These are phyloP conservation scores for Boletus reticuloceps DNA, from an alignment of 768 basidiomycete species.

Conservation along the genomic window DNA sequence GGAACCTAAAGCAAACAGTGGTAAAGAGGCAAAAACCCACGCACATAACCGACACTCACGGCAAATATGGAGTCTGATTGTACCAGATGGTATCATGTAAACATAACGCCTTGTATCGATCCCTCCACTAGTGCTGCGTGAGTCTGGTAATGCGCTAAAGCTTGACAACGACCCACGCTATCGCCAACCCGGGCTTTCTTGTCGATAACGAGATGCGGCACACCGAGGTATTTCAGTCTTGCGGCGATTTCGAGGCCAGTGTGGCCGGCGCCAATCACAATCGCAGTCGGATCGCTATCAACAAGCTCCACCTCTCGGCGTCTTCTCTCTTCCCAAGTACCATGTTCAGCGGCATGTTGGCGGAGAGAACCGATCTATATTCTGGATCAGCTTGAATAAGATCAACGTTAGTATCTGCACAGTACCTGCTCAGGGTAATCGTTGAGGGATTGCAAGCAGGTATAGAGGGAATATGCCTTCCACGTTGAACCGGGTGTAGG, in stretches of 20 bases:
- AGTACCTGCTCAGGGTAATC: constrained; percentile 49
- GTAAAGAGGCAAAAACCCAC: background rate
- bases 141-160: background rate
- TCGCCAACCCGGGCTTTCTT: constrained; percentile 51
- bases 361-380: background rate
- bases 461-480: constrained; percentile 61
- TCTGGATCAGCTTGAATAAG: background rate
- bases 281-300: constrained; percentile 50
- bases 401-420: background rate
- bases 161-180: constrained; percentile 20
- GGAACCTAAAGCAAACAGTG: constrained; percentile 39
- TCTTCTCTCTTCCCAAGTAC: constrained; percentile 47
- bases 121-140: constrained; percentile 41
- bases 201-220: constrained; percentile 58
- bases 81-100: constrained; percentile 55
- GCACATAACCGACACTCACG: constrained; percentile 22
- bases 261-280: constrained; percentile 67
- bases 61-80: constrained; percentile 55
- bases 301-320: constrained; percentile 35
- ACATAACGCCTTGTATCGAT: constrained; percentile 56
- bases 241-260: constrained; percentile 65
- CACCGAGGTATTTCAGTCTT: constrained; percentile 55
- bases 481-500: constrained; percentile 44
- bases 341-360: background rate
- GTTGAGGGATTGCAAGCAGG: constrained; percentile 57